Evolutionary conservation across 2,329 filamentous ascomycete species (phyloP).

Genomic region (Hymenoscyphus linearis): DNA sequence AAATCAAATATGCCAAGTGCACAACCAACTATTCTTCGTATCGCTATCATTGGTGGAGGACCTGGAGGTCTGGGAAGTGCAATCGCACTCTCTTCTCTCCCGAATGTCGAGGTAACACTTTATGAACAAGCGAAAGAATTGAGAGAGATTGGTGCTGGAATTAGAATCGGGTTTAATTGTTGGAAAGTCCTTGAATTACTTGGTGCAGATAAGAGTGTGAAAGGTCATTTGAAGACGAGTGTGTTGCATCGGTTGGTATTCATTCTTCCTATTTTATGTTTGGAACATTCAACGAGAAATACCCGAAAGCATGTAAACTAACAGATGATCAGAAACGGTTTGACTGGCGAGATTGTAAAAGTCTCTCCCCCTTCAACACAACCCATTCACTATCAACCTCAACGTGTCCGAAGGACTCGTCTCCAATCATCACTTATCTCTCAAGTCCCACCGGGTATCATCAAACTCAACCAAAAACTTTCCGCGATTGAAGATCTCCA

Average conservation of each 20-base stretch:
- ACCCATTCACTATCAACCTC: slow-evolving; percentile 20
- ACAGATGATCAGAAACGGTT: slow-evolving; percentile 25
- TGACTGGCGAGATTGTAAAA: slow-evolving; percentile 25
- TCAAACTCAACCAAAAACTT: slow-evolving; percentile 43
- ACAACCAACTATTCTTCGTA: slow-evolving; percentile 5
- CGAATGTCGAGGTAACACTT: slow-evolving; percentile 38
- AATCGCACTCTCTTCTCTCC: slow-evolving; percentile 39
- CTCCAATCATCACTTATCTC: slow-evolving; percentile 45
- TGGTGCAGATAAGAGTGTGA: slow-evolving; percentile 32
- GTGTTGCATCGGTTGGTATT: slow-evolving; percentile 31
- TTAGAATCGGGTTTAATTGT: slow-evolving; percentile 41
- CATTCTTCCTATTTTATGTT: not conserved
- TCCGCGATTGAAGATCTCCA: slow-evolving; percentile 35
- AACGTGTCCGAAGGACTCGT: slow-evolving; percentile 28
- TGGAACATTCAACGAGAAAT: not conserved
- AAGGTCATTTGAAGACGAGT: slow-evolving; percentile 32
- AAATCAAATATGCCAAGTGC: slow-evolving; percentile 1
- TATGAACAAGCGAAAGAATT: slow-evolving; percentile 42
- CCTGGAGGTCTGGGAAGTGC: slow-evolving; percentile 36
- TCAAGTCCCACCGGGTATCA: slow-evolving; percentile 38
- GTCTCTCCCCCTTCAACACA: not conserved
- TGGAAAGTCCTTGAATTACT: slow-evolving; percentile 44
- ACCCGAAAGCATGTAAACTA: not conserved
- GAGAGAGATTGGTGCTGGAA: slow-evolving; percentile 44
- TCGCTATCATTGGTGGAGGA: slow-evolving; percentile 37